phyloP scores from a whole-genome alignment of 2,329 filamentous ascomycete genomes.

The Xylariaceae sp. region DNA sequence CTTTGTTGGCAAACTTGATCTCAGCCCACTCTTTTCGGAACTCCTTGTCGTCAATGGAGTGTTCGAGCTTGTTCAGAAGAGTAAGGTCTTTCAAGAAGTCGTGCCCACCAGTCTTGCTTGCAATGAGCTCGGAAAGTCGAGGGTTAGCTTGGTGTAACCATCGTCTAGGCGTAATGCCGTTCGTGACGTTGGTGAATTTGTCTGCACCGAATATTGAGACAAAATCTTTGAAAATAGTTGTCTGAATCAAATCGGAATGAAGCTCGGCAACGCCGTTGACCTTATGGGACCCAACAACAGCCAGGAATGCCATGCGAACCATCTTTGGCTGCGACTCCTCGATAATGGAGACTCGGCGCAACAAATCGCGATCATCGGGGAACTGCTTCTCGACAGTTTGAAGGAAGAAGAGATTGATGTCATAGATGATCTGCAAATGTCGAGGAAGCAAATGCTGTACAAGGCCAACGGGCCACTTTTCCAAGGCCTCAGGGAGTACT shows the following conservation, averaged over 20 bases:
- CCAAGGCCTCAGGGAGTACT: constrained; percentile 89
- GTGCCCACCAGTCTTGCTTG: constrained; percentile 78
- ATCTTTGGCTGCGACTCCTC: constrained; percentile 97
- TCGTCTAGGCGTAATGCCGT: constrained; percentile 90
- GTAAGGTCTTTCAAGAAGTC: constrained; percentile 90
- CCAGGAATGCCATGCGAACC: constrained; percentile 94
- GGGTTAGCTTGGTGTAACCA: constrained; percentile 99
- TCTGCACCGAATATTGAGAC: constrained; percentile 91
- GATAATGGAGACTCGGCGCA: constrained; percentile 88
- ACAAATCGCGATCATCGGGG: constrained; percentile 82
- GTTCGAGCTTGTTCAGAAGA: constrained; percentile 77
- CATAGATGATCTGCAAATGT: constrained; percentile 95
- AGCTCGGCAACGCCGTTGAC: constrained; percentile 97
- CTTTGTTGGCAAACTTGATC: constrained; percentile 96
- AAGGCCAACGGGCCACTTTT: constrained; percentile 96
- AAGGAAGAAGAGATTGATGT: constrained; percentile 93
- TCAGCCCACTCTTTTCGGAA: constrained; percentile 95
- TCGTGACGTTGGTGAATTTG: constrained; percentile 98
- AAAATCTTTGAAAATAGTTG: constrained; percentile 99
- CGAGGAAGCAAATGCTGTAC: constrained; percentile 89
- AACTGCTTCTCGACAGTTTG: constrained; percentile 87
- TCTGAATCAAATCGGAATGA: constrained; percentile 96
- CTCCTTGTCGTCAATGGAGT: constrained; percentile 75
- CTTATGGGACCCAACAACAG: constrained; percentile 96
- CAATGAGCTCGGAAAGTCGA: constrained; percentile 84